These are phyloP conservation scores for Vigna unguiculata DNA, from an alignment of 306 rosid species.

Conservation along the genomic window DNA sequence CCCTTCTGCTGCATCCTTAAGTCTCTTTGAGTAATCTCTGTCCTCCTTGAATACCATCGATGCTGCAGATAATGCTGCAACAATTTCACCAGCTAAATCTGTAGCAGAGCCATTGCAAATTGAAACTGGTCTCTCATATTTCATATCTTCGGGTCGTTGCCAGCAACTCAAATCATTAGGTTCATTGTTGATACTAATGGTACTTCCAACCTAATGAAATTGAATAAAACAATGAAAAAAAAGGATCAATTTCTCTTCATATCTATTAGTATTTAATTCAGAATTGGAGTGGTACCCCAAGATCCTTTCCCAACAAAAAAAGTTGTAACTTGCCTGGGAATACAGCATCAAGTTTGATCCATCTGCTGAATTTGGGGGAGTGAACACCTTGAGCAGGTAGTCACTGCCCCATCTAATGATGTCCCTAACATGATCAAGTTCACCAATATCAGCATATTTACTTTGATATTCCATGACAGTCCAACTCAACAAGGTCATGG, in stretches of 20 bases:
- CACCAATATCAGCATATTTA: constrained; percentile 67
- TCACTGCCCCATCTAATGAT: constrained; percentile 89
- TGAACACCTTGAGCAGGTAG: constrained; percentile 70
- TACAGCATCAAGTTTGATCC: constrained; percentile 54
- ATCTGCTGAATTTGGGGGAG: constrained; percentile 52
- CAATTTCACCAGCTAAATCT: constrained; percentile 79
- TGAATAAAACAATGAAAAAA: neutral
- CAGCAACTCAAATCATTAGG: constrained; percentile 69
- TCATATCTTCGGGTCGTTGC: constrained; percentile 86
- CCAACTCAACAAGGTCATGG: constrained; percentile 86
- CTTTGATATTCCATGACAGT: constrained; percentile 74
- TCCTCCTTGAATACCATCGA: constrained; percentile 73
- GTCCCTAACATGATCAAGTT: constrained; percentile 81
- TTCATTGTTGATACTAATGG: constrained; percentile 44
- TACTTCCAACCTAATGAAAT: constrained; percentile 73
- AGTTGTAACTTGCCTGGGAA: constrained; percentile 67
- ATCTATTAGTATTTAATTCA: neutral
- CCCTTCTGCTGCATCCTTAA: constrained; percentile 60
- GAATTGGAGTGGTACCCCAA: constrained; percentile 12
- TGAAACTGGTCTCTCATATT: constrained; percentile 66
- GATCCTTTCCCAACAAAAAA: neutral
- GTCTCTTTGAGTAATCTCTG: constrained; percentile 53
- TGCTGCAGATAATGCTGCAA: constrained; percentile 82
- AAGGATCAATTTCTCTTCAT: neutral
- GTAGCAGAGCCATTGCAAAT: constrained; percentile 68